Evolutionary conservation across 768 basidiomycete genomes (phyloP).

Genomic region (Albatrellus ellisii): DNA sequence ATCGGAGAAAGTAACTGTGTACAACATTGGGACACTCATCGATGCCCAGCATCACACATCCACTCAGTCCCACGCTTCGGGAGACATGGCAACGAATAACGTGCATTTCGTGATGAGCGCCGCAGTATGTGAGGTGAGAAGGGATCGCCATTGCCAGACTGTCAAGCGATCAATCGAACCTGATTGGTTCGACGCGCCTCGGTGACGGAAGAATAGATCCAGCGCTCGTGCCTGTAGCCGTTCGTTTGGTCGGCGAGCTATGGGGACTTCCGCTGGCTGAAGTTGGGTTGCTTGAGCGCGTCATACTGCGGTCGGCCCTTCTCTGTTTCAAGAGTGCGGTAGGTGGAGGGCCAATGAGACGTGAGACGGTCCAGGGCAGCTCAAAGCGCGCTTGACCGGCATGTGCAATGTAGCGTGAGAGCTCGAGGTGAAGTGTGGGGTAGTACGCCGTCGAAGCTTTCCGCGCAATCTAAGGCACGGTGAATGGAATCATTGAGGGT

Average conservation of each 20-base stretch:
- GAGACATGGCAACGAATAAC: too few species aligned
- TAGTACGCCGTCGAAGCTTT: slow-evolving; percentile 95
- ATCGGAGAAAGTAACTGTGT: too few species aligned
- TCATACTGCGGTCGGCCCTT: slow-evolving; percentile 7
- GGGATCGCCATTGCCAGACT: neutral
- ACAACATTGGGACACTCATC: too few species aligned
- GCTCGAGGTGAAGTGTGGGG: slow-evolving; percentile 85
- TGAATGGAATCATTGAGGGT: neutral
- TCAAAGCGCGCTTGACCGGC: slow-evolving; percentile 56
- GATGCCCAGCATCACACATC: too few species aligned
- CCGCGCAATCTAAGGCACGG: slow-evolving; percentile 60
- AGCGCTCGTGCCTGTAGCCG: neutral
- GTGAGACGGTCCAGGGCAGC: slow-evolving; percentile 69
- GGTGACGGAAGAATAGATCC: neutral
- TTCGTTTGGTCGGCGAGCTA: neutral
- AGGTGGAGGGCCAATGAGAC: slow-evolving; percentile 74
- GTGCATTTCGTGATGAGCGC: too few species aligned
- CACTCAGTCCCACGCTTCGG: too few species aligned
- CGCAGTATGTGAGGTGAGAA: neutral
- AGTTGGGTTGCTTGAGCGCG: too few species aligned
- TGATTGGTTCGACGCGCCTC: slow-evolving; percentile 1
- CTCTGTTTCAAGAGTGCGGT: slow-evolving; percentile 42
- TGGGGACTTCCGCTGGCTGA: neutral
- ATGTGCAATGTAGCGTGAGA: slow-evolving; percentile 73
- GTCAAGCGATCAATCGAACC: neutral